phyloP scores from a whole-genome alignment of 176 grass and related monocot species.

The Luzula sylvatica region DNA sequence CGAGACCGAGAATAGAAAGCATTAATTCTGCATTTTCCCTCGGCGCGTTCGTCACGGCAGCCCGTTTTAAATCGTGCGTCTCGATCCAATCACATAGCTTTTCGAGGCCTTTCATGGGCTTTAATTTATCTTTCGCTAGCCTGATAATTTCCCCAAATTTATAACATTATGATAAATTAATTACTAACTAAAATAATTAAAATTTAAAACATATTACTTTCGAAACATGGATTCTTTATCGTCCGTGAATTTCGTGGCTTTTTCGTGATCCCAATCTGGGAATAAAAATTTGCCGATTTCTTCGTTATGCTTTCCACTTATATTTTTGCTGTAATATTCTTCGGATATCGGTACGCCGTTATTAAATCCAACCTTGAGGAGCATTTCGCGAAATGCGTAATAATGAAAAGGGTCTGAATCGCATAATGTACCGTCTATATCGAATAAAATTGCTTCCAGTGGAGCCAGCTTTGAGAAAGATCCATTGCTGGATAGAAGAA shows the following conservation, averaged over 20 bases:
- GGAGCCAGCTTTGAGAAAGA: slow-evolving; percentile 41
- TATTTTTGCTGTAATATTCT: slow-evolving; percentile 51
- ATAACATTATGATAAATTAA: too few relatives aligned
- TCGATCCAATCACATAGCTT: slow-evolving; percentile 55
- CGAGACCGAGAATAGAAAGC: slow-evolving; percentile 50
- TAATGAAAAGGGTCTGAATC: slow-evolving; percentile 89
- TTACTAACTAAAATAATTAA: too few relatives aligned
- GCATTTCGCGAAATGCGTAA: slow-evolving; percentile 46
- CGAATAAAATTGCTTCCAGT: slow-evolving; percentile 61
- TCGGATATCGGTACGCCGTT: slow-evolving; percentile 54
- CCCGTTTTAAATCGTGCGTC: slow-evolving; percentile 37
- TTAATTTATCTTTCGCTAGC: slow-evolving; percentile 33
- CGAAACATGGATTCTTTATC: slow-evolving; percentile 58
- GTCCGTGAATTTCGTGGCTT: slow-evolving; percentile 50
- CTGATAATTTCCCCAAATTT: slow-evolving; percentile 18
- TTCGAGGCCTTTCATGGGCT: slow-evolving; percentile 41
- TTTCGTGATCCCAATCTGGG: slow-evolving; percentile 47
- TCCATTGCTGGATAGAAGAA: slow-evolving; percentile 12
- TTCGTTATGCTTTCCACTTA: slow-evolving; percentile 66
- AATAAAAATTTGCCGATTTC: slow-evolving; percentile 42
- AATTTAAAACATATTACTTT: slow-evolving; percentile 26
- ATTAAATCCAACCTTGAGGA: slow-evolving; percentile 58
- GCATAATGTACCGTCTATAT: slow-evolving; percentile 70
- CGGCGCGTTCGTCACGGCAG: slow-evolving; percentile 67
- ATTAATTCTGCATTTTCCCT: slow-evolving; percentile 54